These are phyloP conservation scores for Skeletonema marinoi DNA, from an alignment of 108 stramenopile species.

Conservation along the genomic window DNA sequence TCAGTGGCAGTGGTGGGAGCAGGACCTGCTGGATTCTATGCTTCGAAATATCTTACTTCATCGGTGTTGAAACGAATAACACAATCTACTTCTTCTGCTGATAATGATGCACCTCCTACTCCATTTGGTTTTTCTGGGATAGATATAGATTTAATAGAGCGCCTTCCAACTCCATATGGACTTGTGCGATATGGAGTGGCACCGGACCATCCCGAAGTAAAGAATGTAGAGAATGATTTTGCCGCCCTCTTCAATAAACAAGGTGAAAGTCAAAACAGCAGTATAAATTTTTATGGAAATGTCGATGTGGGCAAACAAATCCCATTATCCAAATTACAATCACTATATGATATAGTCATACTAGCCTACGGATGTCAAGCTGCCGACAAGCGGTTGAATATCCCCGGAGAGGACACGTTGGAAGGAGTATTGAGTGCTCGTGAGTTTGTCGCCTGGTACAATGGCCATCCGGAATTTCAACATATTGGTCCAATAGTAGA, in stretches of 20 bases:
- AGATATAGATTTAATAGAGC: slow-evolving; percentile 87
- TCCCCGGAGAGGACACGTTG: slow-evolving; percentile 61
- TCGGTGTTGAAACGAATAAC: slow-evolving; percentile 26
- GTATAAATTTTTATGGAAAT: slow-evolving; percentile 72
- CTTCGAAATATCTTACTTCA: slow-evolving; percentile 91
- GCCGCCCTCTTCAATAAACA: slow-evolving; percentile 50
- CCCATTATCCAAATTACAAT: slow-evolving; percentile 62
- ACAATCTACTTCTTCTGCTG: background rate
- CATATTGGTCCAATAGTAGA: slow-evolving; percentile 51
- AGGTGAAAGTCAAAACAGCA: slow-evolving; percentile 32
- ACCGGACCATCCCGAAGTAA: slow-evolving; percentile 99
- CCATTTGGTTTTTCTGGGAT: slow-evolving; percentile 30
- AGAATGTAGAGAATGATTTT: slow-evolving; percentile 95
- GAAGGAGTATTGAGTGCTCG: slow-evolving; percentile 86
- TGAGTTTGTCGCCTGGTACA: slow-evolving; percentile 97
- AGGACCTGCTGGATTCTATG: slow-evolving; percentile 97
- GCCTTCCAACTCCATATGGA: slow-evolving; percentile 92
- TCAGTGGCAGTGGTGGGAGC: slow-evolving; percentile 72
- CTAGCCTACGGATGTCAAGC: slow-evolving; percentile 93
- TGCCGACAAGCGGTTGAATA: slow-evolving; percentile 49
- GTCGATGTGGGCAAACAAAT: slow-evolving; percentile 81
- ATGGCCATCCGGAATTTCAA: slow-evolving; percentile 80
- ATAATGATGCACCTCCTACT: background rate
- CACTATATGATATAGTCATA: slow-evolving; percentile 84
- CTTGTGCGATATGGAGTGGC: slow-evolving; percentile 96